These are phyloP conservation scores for Mangifera indica DNA, from an alignment of 345 rosid genomes.

Conservation along the genomic window DNA sequence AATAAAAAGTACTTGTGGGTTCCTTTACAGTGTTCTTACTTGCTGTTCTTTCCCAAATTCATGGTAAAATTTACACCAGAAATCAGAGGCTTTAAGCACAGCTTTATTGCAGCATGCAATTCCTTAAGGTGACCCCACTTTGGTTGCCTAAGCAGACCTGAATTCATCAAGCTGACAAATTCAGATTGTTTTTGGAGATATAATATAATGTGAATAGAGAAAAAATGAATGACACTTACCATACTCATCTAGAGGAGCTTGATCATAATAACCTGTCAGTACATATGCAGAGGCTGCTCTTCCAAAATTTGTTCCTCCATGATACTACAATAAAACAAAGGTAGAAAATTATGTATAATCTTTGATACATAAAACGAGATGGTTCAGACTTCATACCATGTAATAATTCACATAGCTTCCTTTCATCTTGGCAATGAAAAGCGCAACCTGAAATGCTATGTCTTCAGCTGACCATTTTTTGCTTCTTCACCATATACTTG, in stretches of 20 bases:
- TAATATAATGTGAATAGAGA: background rate
- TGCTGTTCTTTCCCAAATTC: slow-evolving; percentile 51
- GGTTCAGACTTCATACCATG: slow-evolving; percentile 50
- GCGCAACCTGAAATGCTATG: slow-evolving; percentile 74
- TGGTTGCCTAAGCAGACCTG: slow-evolving; percentile 70
- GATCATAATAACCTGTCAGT: slow-evolving; percentile 64
- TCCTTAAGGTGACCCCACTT: slow-evolving; percentile 84
- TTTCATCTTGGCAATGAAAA: slow-evolving; percentile 57
- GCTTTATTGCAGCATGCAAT: slow-evolving; percentile 61
- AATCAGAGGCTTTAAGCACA: slow-evolving; percentile 53
- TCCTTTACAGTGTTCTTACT: slow-evolving; percentile 38
- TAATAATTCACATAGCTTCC: slow-evolving; percentile 88
- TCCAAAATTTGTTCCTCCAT: slow-evolving; percentile 90
- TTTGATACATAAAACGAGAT: background rate
- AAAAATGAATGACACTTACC: slow-evolving; percentile 36
- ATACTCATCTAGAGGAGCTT: slow-evolving; percentile 85
- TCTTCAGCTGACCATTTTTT: slow-evolving; percentile 57
- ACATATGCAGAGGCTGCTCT: slow-evolving; percentile 58
- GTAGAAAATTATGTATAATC: background rate
- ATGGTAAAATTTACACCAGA: slow-evolving; percentile 36
- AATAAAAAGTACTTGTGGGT: background rate
- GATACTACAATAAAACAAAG: slow-evolving; percentile 47
- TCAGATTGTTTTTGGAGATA: background rate
- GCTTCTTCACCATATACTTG: slow-evolving; percentile 60
- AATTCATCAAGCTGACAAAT: slow-evolving; percentile 4